Base-by-base conservation (phyloP, 495 filamentous ascomycete species). In the Hyaloscypha bicolor region DNA sequence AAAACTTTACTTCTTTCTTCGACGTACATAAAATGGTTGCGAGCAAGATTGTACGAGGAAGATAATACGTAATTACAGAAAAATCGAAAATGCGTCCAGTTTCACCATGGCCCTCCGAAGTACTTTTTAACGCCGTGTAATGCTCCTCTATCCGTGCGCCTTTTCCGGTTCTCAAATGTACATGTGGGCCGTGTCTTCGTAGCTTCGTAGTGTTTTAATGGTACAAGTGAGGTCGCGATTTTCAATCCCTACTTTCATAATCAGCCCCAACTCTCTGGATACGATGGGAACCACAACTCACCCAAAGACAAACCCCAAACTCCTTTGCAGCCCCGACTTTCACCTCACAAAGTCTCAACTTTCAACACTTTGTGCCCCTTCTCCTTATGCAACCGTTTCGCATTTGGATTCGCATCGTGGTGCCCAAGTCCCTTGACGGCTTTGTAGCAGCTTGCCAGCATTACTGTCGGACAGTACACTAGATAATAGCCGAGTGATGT, bases 381-480 rank as follows among this genome's bases (percentile, higher is more conserved):
- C 42, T 14, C 16, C 42, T 48, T 48, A 14, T 48, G 42, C 42
- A 48, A 19, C 4, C 16, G 42, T 12, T 48, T 48, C 16, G 11
- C 42, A 19, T 48, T 48, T 19, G 11, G 8, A 19, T 48, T 48
- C 42, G 42, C 42, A 19, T 48, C 42, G 42, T 48, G 42, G 42
- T 63, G 39, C n/a, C 60, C 37, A 3, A 53, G 32, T 16, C 45
- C 14, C 29, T 63, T 39, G 22, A 45, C 25, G 21, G 37, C 14
- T 53, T 64, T 64, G 19, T 39, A 64, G 21, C 32, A 9, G 32
- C 62, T 64, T 3, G 51, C 55, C 19, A 64, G 8, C 62, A 64
- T 64, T 9, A 64, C 51, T 9, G 16, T 14, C 6, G 62, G 62
- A n/a, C 62, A 64, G 35, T 55, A 64, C 8, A 64, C 51, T 31